A percentile compares a stretch with the other conserved stretches of the same genome.
Conservation (phyloP, 129 eudicot species). For the Flaveria ramosissima region DNA sequence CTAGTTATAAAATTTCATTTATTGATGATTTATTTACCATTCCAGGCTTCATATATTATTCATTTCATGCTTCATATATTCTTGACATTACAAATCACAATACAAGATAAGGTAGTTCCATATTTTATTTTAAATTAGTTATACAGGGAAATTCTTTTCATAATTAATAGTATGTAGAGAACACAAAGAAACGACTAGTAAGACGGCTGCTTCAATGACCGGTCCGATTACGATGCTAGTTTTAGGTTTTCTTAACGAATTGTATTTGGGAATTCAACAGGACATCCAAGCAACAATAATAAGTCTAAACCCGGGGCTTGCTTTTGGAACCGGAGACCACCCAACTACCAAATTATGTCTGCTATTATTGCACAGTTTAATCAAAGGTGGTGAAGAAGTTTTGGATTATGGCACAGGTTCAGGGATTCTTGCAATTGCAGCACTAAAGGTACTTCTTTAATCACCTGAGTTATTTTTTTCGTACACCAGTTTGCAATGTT, state of each 20-base stretch:
- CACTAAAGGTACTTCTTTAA: constrained; percentile 53
- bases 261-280: constrained; percentile 35
- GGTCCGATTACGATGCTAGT: neutral
- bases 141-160: no score
- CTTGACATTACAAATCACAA: no score
- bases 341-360: constrained; percentile 89
- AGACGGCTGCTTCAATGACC: no score
- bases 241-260: constrained; percentile 1
- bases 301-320: constrained; percentile 80
- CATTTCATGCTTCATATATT: no score
- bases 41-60: no score
- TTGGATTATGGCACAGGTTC: constrained; percentile 97
- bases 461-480: neutral
- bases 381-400: constrained; percentile 80
- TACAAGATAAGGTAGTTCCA: no score
- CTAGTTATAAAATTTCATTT: no score
- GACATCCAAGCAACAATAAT: constrained; percentile 66
- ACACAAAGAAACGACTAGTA: no score
- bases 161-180: no score
- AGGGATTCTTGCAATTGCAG: constrained; percentile 92
- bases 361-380: constrained; percentile 50
- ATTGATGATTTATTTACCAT: no score
- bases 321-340: constrained; percentile 98
- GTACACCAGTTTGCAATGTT: neutral
- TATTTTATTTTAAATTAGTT: no score